These are phyloP conservation scores for Xylariaceae sp. DNA, from an alignment of 2,329 filamentous ascomycete species.

Conservation along the genomic window DNA sequence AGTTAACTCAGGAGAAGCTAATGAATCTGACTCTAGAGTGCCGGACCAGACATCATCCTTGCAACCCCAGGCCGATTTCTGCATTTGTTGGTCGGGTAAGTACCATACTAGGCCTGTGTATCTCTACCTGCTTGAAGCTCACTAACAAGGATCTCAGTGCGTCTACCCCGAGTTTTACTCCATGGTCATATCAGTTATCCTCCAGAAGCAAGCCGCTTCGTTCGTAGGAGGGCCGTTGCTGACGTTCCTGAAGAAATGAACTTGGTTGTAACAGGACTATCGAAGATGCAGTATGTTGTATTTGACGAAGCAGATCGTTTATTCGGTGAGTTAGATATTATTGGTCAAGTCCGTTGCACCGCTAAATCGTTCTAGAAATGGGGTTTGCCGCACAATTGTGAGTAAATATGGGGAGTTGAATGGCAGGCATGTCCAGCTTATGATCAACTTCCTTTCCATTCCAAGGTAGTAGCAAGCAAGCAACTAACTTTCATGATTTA, in stretches of 20 bases:
- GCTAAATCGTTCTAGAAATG: constrained; percentile 57
- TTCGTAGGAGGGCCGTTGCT: background rate
- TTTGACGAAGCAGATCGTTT: constrained; percentile 96
- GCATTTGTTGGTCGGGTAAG: constrained; percentile 71
- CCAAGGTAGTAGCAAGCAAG: background rate
- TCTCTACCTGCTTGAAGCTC: background rate
- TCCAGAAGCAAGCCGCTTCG: background rate
- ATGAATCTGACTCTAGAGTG: constrained; percentile 66
- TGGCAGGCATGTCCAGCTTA: background rate
- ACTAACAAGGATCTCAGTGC: constrained; percentile 9
- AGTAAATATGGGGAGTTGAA: constrained; percentile 44
- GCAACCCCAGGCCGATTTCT: constrained; percentile 94
- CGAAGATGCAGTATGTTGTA: constrained; percentile 86
- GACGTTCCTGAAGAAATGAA: constrained; percentile 63
- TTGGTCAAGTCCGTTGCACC: background rate
- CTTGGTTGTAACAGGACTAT: constrained; percentile 62
- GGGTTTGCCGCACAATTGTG: constrained; percentile 90
- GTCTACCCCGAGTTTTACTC: background rate
- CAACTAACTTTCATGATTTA: constrained; percentile 36
- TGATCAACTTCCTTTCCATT: background rate
- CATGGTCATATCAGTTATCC: background rate
- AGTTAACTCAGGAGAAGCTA: constrained; percentile 4
- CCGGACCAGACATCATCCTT: constrained; percentile 95
- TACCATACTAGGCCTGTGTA: background rate
- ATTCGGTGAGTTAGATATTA: constrained; percentile 51